Base-by-base conservation (phyloP, 2,329 filamentous ascomycete species). In the Sphaerulina populicola region DNA sequence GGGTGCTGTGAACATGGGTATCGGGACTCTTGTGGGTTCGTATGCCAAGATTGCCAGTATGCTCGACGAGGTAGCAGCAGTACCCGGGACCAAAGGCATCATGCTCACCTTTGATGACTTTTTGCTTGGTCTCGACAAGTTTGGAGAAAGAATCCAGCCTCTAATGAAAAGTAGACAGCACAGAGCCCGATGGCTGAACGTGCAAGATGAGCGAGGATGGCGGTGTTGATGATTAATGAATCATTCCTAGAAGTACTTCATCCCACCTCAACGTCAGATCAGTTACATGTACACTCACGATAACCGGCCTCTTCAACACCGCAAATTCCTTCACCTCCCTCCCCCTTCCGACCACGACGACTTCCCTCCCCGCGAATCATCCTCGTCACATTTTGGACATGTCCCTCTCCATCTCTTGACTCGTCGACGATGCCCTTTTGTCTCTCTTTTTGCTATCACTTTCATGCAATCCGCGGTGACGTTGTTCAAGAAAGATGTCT, bases 31-130 rank as follows among this genome's bases (percentile, higher is more conserved):
- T 15, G 79, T 85, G 39, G 80, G 87, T 36, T 82, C 84, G 60
- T 86, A 80, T 0, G 86, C 86, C 5, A 78, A 88, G 52, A 78
- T 81, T 60, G 80, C 80, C 55, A 31, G 27, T 6, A 54, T 48
- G 48, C 68, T 88, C 6, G 71, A 72, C 29, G 69, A 76, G 5
- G 48, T 37, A 4, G 44, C 39, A 36, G 47, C 7, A 35, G 54
- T n/a, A 29, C 43, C 8, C 2, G 54, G 54, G 7, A 53, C 50
- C 0, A 53, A 56, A 31, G 54, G 54, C 4, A 53, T 56, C 6
- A 56, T 56, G 54, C 31, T 56, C 6, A 44, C 44, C 1, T 56
- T 56, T 46, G 54, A 56, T 33, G 54, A 56, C 21, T 56, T 51
- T 11, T 31, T 56, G 38, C 29, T 30, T 6, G 54, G 54, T 3